phyloP scores from a whole-genome alignment of 768 basidiomycete genomes.

The Xerocomellus amylosporus region DNA sequence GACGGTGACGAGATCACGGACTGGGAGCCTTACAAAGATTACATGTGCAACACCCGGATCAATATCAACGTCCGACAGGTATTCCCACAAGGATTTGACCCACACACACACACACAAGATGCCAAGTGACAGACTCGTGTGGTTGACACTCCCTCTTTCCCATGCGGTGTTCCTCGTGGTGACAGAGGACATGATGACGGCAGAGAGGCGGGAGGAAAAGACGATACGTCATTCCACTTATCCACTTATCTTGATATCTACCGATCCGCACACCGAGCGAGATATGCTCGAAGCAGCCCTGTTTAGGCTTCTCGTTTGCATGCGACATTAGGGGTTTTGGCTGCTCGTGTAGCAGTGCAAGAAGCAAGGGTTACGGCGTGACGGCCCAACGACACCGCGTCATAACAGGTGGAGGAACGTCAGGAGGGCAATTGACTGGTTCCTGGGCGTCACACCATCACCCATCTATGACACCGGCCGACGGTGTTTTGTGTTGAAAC shows the following conservation, averaged over 20 bases:
- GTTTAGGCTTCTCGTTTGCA: neutral
- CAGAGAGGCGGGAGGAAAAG: neutral
- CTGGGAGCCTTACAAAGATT: slow-evolving; percentile 64
- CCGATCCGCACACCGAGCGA: slow-evolving; percentile 9
- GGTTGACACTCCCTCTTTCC: neutral
- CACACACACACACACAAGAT: slow-evolving; percentile 20
- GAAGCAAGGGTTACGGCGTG: slow-evolving; percentile 2
- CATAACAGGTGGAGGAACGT: neutral
- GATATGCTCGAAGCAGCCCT: slow-evolving; percentile 3
- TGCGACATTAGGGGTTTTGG: neutral
- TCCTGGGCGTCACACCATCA: slow-evolving; percentile 1
- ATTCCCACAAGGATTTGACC: slow-evolving; percentile 67
- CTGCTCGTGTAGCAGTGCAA: neutral
- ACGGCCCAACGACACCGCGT: slow-evolving; percentile 26
- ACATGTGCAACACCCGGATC: slow-evolving; percentile 68
- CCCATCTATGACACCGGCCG: neutral
- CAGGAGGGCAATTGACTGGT: neutral
- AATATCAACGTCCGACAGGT: slow-evolving; percentile 93
- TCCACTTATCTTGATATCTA: slow-evolving; percentile 5
- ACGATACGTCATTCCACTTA: neutral
- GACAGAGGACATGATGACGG: slow-evolving; percentile 5
- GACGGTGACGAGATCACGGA: slow-evolving; percentile 32
- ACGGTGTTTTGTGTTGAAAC: neutral
- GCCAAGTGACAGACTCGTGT: neutral
- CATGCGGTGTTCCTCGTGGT: neutral